phyloP scores from a whole-genome alignment of 495 filamentous ascomycete genomes.

The Massariosphaeria phaeospora region DNA sequence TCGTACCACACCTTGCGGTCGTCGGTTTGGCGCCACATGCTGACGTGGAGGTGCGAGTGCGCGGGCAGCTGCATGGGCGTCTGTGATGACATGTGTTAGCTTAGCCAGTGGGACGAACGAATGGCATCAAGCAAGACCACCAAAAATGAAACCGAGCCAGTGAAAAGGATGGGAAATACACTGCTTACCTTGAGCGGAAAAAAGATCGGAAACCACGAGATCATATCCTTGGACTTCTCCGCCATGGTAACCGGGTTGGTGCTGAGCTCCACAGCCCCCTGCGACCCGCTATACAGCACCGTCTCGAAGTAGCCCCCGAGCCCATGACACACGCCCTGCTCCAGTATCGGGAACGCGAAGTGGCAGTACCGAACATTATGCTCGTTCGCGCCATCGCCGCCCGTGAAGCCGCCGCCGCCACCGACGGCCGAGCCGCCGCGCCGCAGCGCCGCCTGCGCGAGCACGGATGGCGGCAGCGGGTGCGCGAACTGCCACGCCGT shows the following conservation, averaged over 20 bases:
- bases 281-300: constrained; percentile 62
- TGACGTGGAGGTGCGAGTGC: constrained; percentile 75
- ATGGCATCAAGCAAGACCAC: too few relatives aligned
- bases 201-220: constrained; percentile 98
- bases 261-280: constrained; percentile 69
- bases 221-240: constrained; percentile 89
- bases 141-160: background rate
- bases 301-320: constrained; percentile 95
- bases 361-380: constrained; percentile 79
- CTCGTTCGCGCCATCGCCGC: constrained; percentile 60
- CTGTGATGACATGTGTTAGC: constrained; percentile 44
- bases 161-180: background rate
- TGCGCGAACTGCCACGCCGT: constrained; percentile 67
- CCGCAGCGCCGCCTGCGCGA: constrained; percentile 52
- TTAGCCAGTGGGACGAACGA: constrained; percentile 1
- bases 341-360: constrained; percentile 64
- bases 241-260: constrained; percentile 92
- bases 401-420: constrained; percentile 45
- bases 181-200: constrained; percentile 89
- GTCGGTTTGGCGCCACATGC: constrained; percentile 92
- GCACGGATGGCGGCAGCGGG: constrained; percentile 46
- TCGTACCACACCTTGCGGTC: constrained; percentile 98
- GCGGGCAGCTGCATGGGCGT: constrained; percentile 83
- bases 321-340: constrained; percentile 82
- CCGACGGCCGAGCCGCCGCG: constrained; percentile 52